Evolutionary conservation across 2,329 filamentous ascomycete genomes (phyloP), one percentile per base, ranked within the genome.

Genomic region (Neoascochyta sp.): DNA sequence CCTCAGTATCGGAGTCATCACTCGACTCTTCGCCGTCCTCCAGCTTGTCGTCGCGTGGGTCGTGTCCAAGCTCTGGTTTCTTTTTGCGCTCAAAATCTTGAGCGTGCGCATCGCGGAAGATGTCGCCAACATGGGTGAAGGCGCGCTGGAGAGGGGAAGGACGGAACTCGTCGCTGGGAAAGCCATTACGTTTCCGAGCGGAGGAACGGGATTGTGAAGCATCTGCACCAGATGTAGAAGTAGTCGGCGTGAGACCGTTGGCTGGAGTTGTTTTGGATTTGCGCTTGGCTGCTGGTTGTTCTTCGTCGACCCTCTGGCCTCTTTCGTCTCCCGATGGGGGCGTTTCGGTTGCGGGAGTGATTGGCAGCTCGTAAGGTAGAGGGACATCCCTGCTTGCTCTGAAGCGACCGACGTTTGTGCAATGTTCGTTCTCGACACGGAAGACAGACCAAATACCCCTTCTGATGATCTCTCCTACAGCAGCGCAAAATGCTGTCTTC

Each of bases 361-460:
- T 28, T 5, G 63, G 48, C 9, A 75, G 27, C 9, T 78, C 73
- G 57, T 95, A 96, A 0, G 90, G 90, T 0, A 96, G 71, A 0
- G 87, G 87, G 0, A 94, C 76, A 51, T 95, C 89, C 33, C 90
- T 76, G 2, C 82, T 87, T 4, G 92, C 92, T 43, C 93, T 88
- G 73, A 93, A 93, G 45, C 86, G 80, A 11, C 80, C 77, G 2
- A 98, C 90, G 28, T 62, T 62, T 32, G 83, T 81, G 64, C 88
- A 95, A 65, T 98, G 92, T 53, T 98, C 92, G 61, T 98, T 98
- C 63, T 98, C 92, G 15, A 98, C 89, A 22, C 92, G 86, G 60
- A 98, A 84, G 4, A 96, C 70, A 0, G 83, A 81, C 92, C 92
- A 98, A 56, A 95, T 78, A 39, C 87, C 89, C 57, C 92, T 73